These are phyloP conservation scores for Friedmanniomyces endolithicus DNA, from an alignment of 495 filamentous ascomycete species.

Conservation along the genomic window DNA sequence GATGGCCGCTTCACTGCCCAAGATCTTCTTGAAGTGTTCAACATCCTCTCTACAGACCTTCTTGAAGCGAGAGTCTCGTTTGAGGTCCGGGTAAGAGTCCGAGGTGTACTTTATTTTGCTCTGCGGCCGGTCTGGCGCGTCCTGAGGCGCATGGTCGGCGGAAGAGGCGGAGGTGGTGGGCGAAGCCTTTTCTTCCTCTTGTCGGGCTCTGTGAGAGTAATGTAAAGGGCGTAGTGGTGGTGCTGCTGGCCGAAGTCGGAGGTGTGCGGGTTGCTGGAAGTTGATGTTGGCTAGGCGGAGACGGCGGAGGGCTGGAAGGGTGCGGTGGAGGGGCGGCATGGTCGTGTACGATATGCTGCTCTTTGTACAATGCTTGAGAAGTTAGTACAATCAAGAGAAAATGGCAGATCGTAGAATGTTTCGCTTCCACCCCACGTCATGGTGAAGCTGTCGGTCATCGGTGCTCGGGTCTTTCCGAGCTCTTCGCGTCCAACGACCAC, in stretches of 20 bases:
- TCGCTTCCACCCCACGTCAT: background rate
- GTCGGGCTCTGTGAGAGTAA: background rate
- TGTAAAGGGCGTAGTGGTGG: background rate
- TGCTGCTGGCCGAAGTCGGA: constrained; percentile 9
- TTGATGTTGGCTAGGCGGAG: constrained; percentile 12
- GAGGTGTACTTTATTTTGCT: constrained; percentile 14
- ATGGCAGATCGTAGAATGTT: background rate
- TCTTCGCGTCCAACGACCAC: too few relatives aligned
- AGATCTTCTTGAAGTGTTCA: constrained; percentile 57
- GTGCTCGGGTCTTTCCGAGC: too few relatives aligned
- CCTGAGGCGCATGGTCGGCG: constrained; percentile 11
- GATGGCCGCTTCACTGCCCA: constrained; percentile 65
- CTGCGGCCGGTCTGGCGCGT: constrained; percentile 6
- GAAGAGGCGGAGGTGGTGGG: constrained; percentile 7
- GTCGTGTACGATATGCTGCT: background rate
- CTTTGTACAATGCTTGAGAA: too few relatives aligned
- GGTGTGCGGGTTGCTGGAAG: constrained; percentile 1
- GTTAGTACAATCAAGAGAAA: background rate
- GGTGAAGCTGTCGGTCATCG: background rate
- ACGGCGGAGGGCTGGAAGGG: constrained; percentile 12
- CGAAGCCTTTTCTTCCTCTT: constrained; percentile 1
- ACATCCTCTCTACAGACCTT: constrained; percentile 61
- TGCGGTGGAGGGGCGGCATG: constrained; percentile 15
- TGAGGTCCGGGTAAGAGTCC: constrained; percentile 60
- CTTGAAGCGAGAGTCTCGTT: constrained; percentile 63